Conservation (phyloP, 306 rosid genomes). For the Dicorynia guianensis region DNA sequence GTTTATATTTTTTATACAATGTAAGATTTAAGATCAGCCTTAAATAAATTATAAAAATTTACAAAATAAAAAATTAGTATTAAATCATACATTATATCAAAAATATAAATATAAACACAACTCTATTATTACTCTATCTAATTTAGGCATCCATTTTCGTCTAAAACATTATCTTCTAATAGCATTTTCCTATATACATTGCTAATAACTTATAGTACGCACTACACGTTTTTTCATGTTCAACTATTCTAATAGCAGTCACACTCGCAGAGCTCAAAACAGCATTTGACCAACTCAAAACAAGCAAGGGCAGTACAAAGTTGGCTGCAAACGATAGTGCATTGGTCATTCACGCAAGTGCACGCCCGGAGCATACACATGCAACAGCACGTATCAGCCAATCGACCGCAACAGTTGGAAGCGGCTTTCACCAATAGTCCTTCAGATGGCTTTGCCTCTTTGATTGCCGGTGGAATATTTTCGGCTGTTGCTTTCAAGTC, state of each 20-base stretch:
- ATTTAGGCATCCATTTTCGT: too few relatives aligned
- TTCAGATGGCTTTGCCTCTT: slow-evolving; percentile 69
- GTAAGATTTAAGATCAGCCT: too few relatives aligned
- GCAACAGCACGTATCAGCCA: slow-evolving; percentile 63
- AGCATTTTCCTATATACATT: slow-evolving; percentile 28
- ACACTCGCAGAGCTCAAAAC: slow-evolving; percentile 75
- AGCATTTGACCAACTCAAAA: slow-evolving; percentile 74
- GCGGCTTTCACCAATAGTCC: slow-evolving; percentile 68
- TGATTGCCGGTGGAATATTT: slow-evolving; percentile 59
- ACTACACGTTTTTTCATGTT: slow-evolving; percentile 11
- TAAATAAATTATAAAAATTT: too few relatives aligned
- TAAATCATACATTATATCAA: too few relatives aligned
- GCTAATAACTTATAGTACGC: slow-evolving; percentile 8
- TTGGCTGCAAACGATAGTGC: slow-evolving; percentile 70
- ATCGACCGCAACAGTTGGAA: slow-evolving; percentile 54
- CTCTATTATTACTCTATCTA: too few relatives aligned
- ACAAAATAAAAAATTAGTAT: too few relatives aligned
- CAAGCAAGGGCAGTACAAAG: slow-evolving; percentile 86
- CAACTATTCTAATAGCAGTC: slow-evolving; percentile 34
- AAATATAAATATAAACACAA: too few relatives aligned
- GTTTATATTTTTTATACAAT: too few relatives aligned
- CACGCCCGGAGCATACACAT: slow-evolving; percentile 76
- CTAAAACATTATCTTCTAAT: too few relatives aligned
- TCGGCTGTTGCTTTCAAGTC: slow-evolving; percentile 67
- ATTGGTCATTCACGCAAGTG: slow-evolving; percentile 58